phyloP scores from a whole-genome alignment of 805 yeast genomes.

The Ogataea paradorogensis region DNA sequence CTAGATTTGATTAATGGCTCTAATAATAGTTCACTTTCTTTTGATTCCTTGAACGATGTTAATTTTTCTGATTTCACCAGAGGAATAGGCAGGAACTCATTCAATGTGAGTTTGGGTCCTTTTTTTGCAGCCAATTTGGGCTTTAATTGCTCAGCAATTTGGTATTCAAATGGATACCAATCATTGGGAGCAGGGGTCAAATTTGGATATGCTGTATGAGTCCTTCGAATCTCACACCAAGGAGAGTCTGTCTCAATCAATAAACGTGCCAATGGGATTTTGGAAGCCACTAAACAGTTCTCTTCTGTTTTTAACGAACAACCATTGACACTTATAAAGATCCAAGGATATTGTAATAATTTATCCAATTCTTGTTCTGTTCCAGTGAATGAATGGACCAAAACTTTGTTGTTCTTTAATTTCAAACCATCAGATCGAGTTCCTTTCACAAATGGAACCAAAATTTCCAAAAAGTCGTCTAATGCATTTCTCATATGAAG shows the following conservation, averaged over 20 bases:
- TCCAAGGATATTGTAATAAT: slow-evolving; percentile 50
- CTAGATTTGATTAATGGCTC: slow-evolving; percentile 69
- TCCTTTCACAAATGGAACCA: slow-evolving; percentile 58
- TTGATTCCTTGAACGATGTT: slow-evolving; percentile 27
- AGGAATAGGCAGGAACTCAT: slow-evolving; percentile 58
- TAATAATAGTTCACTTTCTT: slow-evolving; percentile 26
- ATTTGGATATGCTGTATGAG: slow-evolving; percentile 70
- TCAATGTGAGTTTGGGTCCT: slow-evolving; percentile 33
- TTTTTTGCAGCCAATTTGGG: slow-evolving; percentile 17
- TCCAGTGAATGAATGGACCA: slow-evolving; percentile 96
- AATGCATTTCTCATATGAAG: slow-evolving; percentile 87
- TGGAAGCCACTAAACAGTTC: slow-evolving; percentile 60
- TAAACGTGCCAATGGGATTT: slow-evolving; percentile 67
- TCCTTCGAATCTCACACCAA: slow-evolving; percentile 91
- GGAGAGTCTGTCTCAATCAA: slow-evolving; percentile 96
- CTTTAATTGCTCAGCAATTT: slow-evolving; percentile 10
- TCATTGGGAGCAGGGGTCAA: slow-evolving; percentile 55
- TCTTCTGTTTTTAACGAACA: slow-evolving; percentile 83
- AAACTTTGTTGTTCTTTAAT: slow-evolving; percentile 52
- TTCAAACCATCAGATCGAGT: slow-evolving; percentile 31
- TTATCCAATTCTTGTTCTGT: slow-evolving; percentile 57
- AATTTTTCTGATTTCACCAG: slow-evolving; percentile 57
- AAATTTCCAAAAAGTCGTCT: slow-evolving; percentile 66
- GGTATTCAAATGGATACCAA: slow-evolving; percentile 45
- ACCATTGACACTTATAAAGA: slow-evolving; percentile 85